A percentile compares a stretch with the other conserved stretches of the same genome.
phyloP scores from a whole-genome alignment of 768 basidiomycete genomes.

The Boletus reticuloceps region DNA sequence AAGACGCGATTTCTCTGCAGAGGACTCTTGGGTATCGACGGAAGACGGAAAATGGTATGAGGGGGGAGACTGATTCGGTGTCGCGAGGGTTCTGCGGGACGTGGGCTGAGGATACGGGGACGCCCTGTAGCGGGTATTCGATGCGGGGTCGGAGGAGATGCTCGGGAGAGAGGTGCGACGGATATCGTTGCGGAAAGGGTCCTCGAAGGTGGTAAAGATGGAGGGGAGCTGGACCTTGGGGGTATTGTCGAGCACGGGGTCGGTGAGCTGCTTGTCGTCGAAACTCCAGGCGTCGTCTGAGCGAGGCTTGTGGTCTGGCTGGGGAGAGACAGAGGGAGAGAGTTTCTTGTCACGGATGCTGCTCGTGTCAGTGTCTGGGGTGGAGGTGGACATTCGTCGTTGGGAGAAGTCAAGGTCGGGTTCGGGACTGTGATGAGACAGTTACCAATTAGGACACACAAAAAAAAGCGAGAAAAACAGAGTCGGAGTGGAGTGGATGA shows the following conservation, averaged over 20 bases:
- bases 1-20: conserved; percentile 41
- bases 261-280: conserved; percentile 39
- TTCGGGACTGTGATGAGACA: conserved; percentile 34
- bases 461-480: conserved; percentile 5
- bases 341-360: conserved; percentile 59
- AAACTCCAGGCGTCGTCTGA: conserved; percentile 31
- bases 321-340: conserved; percentile 50
- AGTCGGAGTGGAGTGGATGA: conserved; percentile 14
- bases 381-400: conserved; percentile 79
- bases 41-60: conserved; percentile 56
- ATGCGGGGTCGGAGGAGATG: conserved; percentile 46
- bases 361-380: conserved; percentile 59
- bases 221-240: conserved; percentile 68
- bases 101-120: conserved; percentile 54
- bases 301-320: conserved; percentile 47
- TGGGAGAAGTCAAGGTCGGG: conserved; percentile 50
- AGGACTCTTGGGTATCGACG: conserved; percentile 38
- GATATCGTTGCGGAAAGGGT: conserved; percentile 49
- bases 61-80: conserved; percentile 41
- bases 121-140: conserved; percentile 46
- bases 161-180: conserved; percentile 67
- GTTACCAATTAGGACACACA: conserved; percentile 9
- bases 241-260: conserved; percentile 41
- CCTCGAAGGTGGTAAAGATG: conserved; percentile 69
- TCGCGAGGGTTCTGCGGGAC: conserved; percentile 47